phyloP scores from a whole-genome alignment of 2,329 filamentous ascomycete genomes.

The Chalaropsis ovoidea region DNA sequence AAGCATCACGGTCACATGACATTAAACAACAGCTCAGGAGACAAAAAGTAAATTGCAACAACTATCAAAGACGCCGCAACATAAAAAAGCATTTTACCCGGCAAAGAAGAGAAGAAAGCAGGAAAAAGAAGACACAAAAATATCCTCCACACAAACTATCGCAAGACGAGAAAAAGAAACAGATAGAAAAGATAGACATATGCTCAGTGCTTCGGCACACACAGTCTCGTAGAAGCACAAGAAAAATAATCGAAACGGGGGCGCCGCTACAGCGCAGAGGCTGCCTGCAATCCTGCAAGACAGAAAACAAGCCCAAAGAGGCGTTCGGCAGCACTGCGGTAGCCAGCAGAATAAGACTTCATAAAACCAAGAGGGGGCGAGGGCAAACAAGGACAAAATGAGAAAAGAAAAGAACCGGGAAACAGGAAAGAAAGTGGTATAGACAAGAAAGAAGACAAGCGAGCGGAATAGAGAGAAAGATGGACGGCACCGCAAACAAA shows the following conservation, averaged over 20 bases:
- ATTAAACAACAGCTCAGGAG: not conserved
- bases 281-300: not conserved
- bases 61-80: constrained; percentile 24
- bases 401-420: constrained; percentile 15
- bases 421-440: constrained; percentile 19
- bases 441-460: constrained; percentile 23
- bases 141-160: constrained; percentile 10
- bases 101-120: constrained; percentile 18
- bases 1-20: not conserved
- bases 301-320: not conserved
- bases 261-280: not conserved
- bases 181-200: not conserved
- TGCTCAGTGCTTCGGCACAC: too few species aligned
- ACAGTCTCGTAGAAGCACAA: not conserved
- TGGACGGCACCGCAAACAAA: not conserved
- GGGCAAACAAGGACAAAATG: not conserved
- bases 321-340: not conserved
- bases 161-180: not conserved
- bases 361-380: constrained; percentile 4
- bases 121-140: not conserved
- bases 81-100: constrained; percentile 23
- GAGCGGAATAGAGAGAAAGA: constrained; percentile 16
- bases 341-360: not conserved
- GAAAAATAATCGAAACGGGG: not conserved
- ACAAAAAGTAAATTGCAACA: constrained; percentile 14